Percentiles rank a stretch among this genome's conserved stretches.
Conservation (phyloP, 495 filamentous ascomycete genomes). For the Rostrohypoxylon terebratum region DNA sequence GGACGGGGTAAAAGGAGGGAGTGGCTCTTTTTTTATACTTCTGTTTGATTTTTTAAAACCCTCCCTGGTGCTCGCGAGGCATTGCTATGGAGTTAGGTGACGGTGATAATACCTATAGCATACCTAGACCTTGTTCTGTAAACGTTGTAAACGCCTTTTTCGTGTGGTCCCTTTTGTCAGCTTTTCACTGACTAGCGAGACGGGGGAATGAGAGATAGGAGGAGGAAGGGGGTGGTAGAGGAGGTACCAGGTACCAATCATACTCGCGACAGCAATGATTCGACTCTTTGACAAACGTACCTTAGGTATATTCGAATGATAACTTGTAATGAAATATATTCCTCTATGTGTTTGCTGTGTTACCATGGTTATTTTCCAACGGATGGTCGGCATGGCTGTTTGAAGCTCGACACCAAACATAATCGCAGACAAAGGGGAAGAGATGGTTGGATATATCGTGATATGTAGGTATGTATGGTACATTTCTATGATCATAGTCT, state of each 20-base stretch:
- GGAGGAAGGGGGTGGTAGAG: background rate
- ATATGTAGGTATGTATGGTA: slow-evolving; percentile 25
- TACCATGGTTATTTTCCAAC: background rate
- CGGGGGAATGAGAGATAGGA: background rate
- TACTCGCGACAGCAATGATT: slow-evolving; percentile 7
- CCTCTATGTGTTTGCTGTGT: background rate
- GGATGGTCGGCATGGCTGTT: background rate
- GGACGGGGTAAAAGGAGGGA: slow-evolving; percentile 9
- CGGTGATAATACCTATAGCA: slow-evolving; percentile 37
- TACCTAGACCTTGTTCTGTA: slow-evolving; percentile 34
- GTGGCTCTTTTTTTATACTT: slow-evolving; percentile 23
- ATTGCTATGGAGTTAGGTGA: slow-evolving; percentile 41
- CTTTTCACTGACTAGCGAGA: slow-evolving; percentile 1
- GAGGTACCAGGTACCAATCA: background rate
- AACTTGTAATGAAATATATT: slow-evolving; percentile 1
- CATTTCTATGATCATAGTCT: background rate
- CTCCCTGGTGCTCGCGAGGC: slow-evolving; percentile 29
- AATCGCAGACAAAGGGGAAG: background rate
- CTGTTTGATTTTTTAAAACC: slow-evolving; percentile 1
- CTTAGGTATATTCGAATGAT: slow-evolving; percentile 8
- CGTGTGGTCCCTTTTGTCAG: slow-evolving; percentile 17
- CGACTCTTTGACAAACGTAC: background rate
- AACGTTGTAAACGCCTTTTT: slow-evolving; percentile 24
- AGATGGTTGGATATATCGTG: slow-evolving; percentile 9
- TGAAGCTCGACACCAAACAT: background rate